A percentile compares a stretch with the other conserved stretches of the same genome.
phyloP scores from a whole-genome alignment of 768 basidiomycete genomes.

The Lactarius hengduanensis region DNA sequence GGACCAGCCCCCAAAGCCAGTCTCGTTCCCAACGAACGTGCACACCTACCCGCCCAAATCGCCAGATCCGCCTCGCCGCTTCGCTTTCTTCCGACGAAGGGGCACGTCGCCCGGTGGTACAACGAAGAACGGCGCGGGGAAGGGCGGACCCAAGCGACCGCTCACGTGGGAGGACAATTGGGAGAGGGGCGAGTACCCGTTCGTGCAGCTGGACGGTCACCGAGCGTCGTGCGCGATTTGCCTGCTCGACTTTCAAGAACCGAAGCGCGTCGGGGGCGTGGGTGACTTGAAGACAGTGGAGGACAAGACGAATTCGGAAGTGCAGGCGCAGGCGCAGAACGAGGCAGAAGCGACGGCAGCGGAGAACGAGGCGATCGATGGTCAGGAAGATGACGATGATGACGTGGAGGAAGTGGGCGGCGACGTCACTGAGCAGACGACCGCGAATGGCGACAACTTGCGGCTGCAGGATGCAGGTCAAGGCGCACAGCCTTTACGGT shows the following conservation, averaged over 20 bases:
- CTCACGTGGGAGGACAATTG: constrained; percentile 75
- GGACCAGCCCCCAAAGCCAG: constrained; percentile 34
- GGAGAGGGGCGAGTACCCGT: constrained; percentile 75
- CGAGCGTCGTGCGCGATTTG: constrained; percentile 85
- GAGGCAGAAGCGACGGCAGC: constrained; percentile 2
- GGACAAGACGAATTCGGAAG: constrained; percentile 10
- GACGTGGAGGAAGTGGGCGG: constrained; percentile 38
- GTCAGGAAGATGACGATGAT: constrained; percentile 30
- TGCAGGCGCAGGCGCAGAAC: not conserved
- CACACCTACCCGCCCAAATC: constrained; percentile 64
- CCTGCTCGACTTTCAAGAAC: constrained; percentile 81
- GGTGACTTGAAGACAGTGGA: constrained; percentile 36
- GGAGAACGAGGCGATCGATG: constrained; percentile 35
- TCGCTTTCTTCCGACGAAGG: constrained; percentile 42
- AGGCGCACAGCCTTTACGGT: constrained; percentile 71
- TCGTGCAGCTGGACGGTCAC: constrained; percentile 78
- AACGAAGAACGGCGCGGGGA: constrained; percentile 28
- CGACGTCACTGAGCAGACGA: constrained; percentile 9
- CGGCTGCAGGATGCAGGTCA: constrained; percentile 71
- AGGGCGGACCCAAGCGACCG: constrained; percentile 33
- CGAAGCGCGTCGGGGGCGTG: constrained; percentile 39
- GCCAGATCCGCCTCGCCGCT: constrained; percentile 45
- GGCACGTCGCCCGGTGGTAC: constrained; percentile 18
- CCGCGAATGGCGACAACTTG: constrained; percentile 37
- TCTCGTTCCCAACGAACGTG: constrained; percentile 28